Evolutionary conservation across 23 red algal species (phyloP).

Genomic region (Gracilaria caudata): DNA sequence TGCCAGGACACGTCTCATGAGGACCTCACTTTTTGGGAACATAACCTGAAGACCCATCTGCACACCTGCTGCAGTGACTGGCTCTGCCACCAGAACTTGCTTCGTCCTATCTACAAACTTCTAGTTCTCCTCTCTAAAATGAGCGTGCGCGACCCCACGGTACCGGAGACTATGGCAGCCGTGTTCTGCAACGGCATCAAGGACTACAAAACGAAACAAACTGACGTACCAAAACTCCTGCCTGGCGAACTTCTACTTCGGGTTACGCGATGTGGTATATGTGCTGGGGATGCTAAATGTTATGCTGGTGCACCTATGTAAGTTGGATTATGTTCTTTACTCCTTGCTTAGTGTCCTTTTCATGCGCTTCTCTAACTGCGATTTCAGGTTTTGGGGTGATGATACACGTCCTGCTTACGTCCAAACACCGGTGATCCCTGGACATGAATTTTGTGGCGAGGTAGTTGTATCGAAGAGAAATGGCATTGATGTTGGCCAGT

Average conservation of each 20-base stretch:
- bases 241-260: conserved; percentile 71
- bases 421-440: conserved; percentile 75
- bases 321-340: neutral
- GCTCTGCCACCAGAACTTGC: neutral
- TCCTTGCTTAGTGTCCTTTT: too few relatives aligned
- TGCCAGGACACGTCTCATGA: too few relatives aligned
- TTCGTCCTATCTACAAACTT: neutral
- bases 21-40: too few relatives aligned
- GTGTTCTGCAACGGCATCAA: conserved; percentile 67
- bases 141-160: conserved; percentile 62
- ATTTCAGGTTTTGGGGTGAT: conserved; percentile 77
- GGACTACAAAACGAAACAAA: conserved; percentile 40
- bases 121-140: conserved; percentile 10
- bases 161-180: conserved; percentile 57
- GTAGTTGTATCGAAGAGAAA: conserved; percentile 48
- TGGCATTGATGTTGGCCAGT: conserved; percentile 52
- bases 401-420: conserved; percentile 65
- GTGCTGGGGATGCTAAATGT: conserved; percentile 92
- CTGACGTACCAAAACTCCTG: conserved; percentile 14
- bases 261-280: conserved; percentile 74
- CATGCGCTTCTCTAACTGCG: neutral
- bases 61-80: too few relatives aligned
- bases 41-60: too few relatives aligned
- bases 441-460: conserved; percentile 86
- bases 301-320: conserved; percentile 65